A percentile compares a stretch with the other conserved stretches of the same genome.
These are phyloP conservation scores for Rhodotorula mucilaginosa DNA, from an alignment of 1,284 basidiomycete genomes.

Conservation along the genomic window DNA sequence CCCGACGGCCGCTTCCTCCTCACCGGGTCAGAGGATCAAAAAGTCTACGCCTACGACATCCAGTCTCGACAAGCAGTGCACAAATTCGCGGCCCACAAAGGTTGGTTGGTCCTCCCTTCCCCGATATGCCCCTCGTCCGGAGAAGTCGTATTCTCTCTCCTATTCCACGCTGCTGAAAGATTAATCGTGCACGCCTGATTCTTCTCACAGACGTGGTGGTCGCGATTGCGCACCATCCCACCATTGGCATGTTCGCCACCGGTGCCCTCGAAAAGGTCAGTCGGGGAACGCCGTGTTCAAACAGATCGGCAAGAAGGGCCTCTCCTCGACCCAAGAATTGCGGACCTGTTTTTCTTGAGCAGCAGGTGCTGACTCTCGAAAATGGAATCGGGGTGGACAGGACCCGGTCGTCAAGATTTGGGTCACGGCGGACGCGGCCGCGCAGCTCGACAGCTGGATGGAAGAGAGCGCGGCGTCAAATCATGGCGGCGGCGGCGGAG, in stretches of 20 bases:
- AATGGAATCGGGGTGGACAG: constrained; percentile 1
- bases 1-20: constrained; percentile 59
- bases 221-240: constrained; percentile 56
- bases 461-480: no score
- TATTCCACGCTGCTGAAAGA: background rate
- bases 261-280: constrained; percentile 35
- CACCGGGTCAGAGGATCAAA: constrained; percentile 85
- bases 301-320: background rate
- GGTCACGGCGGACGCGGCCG: background rate
- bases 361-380: background rate
- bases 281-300: background rate
- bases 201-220: constrained; percentile 63
- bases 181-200: background rate
- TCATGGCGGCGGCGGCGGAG: no score
- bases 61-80: constrained; percentile 75
- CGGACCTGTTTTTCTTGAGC: no score
- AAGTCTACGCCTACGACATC: constrained; percentile 85
- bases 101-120: constrained; percentile 50
- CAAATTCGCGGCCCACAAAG: constrained; percentile 73
- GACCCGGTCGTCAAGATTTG: constrained; percentile 40
- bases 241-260: constrained; percentile 30
- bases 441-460: background rate
- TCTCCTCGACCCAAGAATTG: background rate
- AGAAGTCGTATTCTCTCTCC: background rate
- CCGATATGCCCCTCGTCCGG: background rate